Percentiles rank a stretch among this genome's conserved stretches.
Conservation (phyloP, 768 basidiomycete genomes). For the Russula vinacea region DNA sequence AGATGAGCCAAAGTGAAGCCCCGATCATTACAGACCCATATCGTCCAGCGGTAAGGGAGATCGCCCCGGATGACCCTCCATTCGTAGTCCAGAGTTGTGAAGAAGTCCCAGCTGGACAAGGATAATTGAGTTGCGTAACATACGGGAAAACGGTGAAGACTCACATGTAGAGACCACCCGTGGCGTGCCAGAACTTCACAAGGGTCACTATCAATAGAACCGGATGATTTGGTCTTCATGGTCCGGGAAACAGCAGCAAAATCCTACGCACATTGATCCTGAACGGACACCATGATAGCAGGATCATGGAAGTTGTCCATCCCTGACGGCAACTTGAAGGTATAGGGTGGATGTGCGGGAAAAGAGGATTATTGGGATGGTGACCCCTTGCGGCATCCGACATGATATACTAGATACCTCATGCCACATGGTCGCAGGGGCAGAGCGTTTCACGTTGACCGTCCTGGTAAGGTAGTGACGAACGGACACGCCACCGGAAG, state of each 20-base stretch:
- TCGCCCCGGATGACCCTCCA: not conserved
- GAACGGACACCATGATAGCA: not conserved
- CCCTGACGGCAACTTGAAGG: not conserved
- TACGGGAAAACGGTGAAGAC: not conserved
- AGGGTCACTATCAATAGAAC: not conserved
- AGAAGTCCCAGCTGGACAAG: not conserved
- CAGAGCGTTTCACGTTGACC: too few relatives aligned
- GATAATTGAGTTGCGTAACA: not conserved
- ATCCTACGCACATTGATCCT: not conserved
- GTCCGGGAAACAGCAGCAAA: not conserved
- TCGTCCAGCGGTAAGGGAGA: conserved; percentile 2
- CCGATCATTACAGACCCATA: not conserved
- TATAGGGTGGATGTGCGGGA: not conserved
- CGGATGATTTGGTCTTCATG: not conserved
- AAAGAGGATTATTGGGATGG: not conserved
- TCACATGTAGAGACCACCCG: not conserved
- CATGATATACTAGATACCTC: not conserved
- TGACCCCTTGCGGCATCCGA: not conserved
- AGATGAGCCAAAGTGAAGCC: not conserved
- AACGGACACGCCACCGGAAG: not conserved
- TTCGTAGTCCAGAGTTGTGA: not conserved
- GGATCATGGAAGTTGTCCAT: not conserved
- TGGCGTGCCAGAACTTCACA: not conserved
- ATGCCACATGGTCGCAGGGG: too few relatives aligned
- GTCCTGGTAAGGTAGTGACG: not conserved